phyloP scores from a whole-genome alignment of 768 basidiomycete species.

The Tylopilus subfusipes region DNA sequence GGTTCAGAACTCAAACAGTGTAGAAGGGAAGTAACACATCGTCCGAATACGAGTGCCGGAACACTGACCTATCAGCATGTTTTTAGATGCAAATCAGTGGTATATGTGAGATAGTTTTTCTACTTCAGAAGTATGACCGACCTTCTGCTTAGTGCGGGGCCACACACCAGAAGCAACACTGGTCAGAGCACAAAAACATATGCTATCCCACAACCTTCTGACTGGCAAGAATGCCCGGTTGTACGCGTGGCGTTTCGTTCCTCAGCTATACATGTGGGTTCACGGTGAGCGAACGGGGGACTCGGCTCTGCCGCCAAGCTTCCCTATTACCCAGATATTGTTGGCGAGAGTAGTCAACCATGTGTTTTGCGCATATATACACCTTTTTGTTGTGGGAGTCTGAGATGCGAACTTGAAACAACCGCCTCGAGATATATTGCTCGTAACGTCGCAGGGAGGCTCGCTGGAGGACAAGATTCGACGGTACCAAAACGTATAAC shows the following conservation, averaged over 20 bases:
- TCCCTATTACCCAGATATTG: background rate
- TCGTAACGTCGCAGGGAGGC: background rate
- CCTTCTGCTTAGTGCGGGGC: slow-evolving; percentile 30
- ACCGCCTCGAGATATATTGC: background rate
- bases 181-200: slow-evolving; percentile 33
- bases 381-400: background rate
- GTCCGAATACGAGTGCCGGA: background rate
- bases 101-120: slow-evolving; percentile 36
- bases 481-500: no score
- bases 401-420: background rate
- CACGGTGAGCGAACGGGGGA: no score
- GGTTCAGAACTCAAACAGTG: slow-evolving; percentile 34
- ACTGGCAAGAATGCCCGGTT: background rate
- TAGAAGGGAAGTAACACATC: slow-evolving; percentile 28
- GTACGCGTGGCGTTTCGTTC: no score
- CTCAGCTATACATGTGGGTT: no score
- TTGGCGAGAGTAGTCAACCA: background rate
- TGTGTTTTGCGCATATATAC: background rate
- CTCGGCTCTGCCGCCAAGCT: no score
- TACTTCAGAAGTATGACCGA: background rate
- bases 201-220: slow-evolving; percentile 36
- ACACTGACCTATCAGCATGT: background rate
- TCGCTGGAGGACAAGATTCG: background rate
- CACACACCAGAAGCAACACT: slow-evolving; percentile 37
- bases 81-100: slow-evolving; percentile 39